Conservation (phyloP, 2,329 filamentous ascomycete genomes). For the Calonectria pseudoturangicola region DNA sequence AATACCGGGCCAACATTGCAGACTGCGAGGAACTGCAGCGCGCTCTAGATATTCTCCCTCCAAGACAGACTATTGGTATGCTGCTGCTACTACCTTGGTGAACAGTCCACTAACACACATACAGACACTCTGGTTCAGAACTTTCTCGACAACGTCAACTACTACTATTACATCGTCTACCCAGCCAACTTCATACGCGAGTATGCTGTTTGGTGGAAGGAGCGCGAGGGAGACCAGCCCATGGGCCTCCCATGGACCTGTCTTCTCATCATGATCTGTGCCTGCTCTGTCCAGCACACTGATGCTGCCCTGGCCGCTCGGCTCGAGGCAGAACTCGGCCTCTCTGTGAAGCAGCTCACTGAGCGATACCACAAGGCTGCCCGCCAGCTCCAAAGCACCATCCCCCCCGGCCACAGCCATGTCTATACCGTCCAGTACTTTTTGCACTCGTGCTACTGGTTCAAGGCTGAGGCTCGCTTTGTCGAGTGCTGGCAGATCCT, state of each 20-base stretch:
- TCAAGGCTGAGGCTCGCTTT: conserved; percentile 60
- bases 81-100: too few species aligned
- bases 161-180: conserved; percentile 63
- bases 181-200: conserved; percentile 59
- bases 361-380: conserved; percentile 59
- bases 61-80: conserved; percentile 59
- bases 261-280: conserved; percentile 62
- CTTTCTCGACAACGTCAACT: conserved; percentile 62
- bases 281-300: conserved; percentile 61
- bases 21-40: conserved; percentile 56
- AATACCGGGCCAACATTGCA: conserved; percentile 38
- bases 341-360: conserved; percentile 53
- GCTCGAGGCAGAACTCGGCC: conserved; percentile 57
- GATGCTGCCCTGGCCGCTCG: conserved; percentile 55
- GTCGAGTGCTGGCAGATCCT: conserved; percentile 62
- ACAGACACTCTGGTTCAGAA: conserved; percentile 61
- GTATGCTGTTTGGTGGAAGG: conserved; percentile 60
- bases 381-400: conserved; percentile 57
- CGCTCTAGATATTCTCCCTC: conserved; percentile 57
- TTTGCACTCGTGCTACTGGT: conserved; percentile 63
- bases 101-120: background rate
- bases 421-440: conserved; percentile 60
- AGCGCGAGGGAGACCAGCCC: conserved; percentile 53
- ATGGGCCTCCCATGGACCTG: conserved; percentile 62
- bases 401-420: conserved; percentile 59